A percentile compares a stretch with the other conserved stretches of the same genome.
These are phyloP conservation scores for Penicillium mononematosum DNA, from an alignment of 495 filamentous ascomycete species.

Conservation along the genomic window DNA sequence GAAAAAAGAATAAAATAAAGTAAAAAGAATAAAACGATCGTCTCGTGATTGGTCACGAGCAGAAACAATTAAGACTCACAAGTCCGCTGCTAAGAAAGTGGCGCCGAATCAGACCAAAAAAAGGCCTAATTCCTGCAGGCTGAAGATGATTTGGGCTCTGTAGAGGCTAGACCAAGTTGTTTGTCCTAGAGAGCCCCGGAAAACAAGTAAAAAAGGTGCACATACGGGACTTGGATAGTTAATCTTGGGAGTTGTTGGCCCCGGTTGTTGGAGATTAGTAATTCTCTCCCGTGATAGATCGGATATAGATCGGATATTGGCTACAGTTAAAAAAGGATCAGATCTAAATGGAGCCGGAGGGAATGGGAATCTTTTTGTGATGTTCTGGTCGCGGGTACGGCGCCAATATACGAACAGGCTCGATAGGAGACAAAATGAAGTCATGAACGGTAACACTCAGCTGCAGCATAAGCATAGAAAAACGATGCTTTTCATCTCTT, in stretches of 20 bases:
- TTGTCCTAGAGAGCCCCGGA: not conserved
- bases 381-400: constrained; percentile 22
- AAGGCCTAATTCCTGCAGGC: constrained; percentile 1
- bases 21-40: not conserved
- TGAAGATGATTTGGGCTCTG: constrained; percentile 7
- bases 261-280: constrained; percentile 1
- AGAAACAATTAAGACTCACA: constrained; percentile 11
- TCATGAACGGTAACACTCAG: constrained; percentile 9
- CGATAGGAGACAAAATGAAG: constrained; percentile 22
- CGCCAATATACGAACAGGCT: constrained; percentile 13
- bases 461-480: constrained; percentile 1
- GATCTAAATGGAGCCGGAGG: constrained; percentile 13
- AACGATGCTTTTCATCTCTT: not conserved
- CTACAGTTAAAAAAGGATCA: constrained; percentile 10
- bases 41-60: constrained; percentile 32
- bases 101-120: constrained; percentile 9
- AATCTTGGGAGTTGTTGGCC: not conserved
- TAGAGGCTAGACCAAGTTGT: constrained; percentile 5
- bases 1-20: not conserved
- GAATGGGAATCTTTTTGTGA: constrained; percentile 21
- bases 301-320: constrained; percentile 9
- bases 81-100: constrained; percentile 9
- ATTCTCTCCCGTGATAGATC: constrained; percentile 4
- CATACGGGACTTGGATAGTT: not conserved
- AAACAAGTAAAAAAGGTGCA: constrained; percentile 8